A percentile compares a stretch with the other conserved stretches of the same genome.
Conservation (phyloP, 306 rosid genomes). For the Prinsepia uniflora region DNA sequence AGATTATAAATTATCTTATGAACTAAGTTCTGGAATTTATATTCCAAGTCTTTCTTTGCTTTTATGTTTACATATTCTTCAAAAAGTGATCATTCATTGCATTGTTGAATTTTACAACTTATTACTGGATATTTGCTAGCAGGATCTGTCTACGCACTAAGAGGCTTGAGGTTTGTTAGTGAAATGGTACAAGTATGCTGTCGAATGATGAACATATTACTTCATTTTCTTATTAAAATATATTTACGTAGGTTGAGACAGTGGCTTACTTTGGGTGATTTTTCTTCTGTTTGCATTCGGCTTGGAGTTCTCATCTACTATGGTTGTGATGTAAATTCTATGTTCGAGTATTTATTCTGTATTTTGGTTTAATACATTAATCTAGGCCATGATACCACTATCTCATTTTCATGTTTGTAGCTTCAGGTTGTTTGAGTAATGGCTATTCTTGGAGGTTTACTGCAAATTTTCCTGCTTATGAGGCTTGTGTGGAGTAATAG, state of each 20-base stretch:
- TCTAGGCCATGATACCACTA: conserved; percentile 16
- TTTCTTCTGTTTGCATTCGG: conserved; percentile 96
- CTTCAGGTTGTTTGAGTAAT: conserved; percentile 88
- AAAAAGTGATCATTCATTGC: conserved; percentile 11
- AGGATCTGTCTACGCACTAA: conserved; percentile 87
- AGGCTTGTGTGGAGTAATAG: conserved; percentile 81
- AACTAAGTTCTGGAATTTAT: neutral
- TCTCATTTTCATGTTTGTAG: conserved; percentile 45
- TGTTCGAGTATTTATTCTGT: conserved; percentile 17
- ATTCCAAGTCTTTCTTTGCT: conserved; percentile 9
- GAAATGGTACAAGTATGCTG: conserved; percentile 96
- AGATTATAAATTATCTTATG: neutral
- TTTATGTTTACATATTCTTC: neutral
- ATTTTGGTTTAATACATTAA: conserved; percentile 12
- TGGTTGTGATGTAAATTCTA: conserved; percentile 44
- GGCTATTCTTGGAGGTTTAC: conserved; percentile 93
- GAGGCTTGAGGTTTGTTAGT: conserved; percentile 87
- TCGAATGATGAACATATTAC: neutral
- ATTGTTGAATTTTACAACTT: conserved; percentile 49
- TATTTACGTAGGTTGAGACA: conserved; percentile 75
- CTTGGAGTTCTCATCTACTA: conserved; percentile 78
- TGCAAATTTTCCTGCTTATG: conserved; percentile 87
- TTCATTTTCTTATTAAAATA: conserved; percentile 1
- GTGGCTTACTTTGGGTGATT: conserved; percentile 98
- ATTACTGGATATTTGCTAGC: conserved; percentile 90